Evolutionary conservation across 2,329 filamentous ascomycete species (phyloP).

Genomic region (Incumbomyces delicatus): DNA sequence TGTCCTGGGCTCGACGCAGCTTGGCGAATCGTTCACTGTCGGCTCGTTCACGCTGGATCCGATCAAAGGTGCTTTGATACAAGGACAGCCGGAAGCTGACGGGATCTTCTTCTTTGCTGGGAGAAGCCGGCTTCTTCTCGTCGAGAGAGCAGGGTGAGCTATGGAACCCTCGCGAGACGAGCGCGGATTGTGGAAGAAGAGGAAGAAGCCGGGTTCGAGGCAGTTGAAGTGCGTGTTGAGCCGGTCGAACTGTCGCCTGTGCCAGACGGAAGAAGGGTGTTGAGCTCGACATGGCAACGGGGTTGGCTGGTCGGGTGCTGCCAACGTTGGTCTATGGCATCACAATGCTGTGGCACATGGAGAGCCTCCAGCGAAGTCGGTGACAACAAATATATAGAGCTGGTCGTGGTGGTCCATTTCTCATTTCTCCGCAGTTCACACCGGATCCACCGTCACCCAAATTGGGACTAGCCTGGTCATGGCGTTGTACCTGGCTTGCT

Average conservation of each 20-base stretch:
- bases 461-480: too few relatives aligned
- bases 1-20: constrained; percentile 30
- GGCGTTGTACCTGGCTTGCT: too few relatives aligned
- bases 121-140: constrained; percentile 2
- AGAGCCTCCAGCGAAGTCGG: too few relatives aligned
- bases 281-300: background rate
- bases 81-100: constrained; percentile 51
- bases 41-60: constrained; percentile 48
- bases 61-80: constrained; percentile 51
- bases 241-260: background rate
- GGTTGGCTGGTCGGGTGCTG: background rate
- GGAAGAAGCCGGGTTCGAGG: background rate
- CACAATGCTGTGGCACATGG: too few relatives aligned
- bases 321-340: too few relatives aligned
- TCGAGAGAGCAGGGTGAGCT: background rate
- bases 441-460: too few relatives aligned
- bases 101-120: constrained; percentile 25
- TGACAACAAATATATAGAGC: too few relatives aligned
- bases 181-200: background rate
- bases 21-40: constrained; percentile 4
- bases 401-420: too few relatives aligned
- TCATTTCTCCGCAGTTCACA: too few relatives aligned
- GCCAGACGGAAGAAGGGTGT: background rate
- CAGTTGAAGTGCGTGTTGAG: background rate
- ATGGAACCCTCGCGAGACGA: background rate